Evolutionary conservation across 169 alveolate species (phyloP), one percentile per base, ranked within the genome.

Genomic region (Sarcocystis neurona): DNA sequence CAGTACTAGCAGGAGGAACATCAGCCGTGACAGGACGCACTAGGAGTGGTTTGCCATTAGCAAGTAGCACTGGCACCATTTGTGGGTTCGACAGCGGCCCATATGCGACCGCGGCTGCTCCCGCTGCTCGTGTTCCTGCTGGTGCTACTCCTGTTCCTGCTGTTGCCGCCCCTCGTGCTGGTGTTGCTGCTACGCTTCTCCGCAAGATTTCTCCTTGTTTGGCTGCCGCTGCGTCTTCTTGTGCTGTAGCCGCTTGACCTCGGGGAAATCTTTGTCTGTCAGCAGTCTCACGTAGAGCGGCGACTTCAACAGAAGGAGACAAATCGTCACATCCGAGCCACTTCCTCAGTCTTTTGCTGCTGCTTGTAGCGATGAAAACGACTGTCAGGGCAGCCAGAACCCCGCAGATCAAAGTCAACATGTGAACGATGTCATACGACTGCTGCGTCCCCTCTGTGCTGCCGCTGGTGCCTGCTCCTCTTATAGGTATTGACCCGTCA

Each of bases 291-390:
- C n/a, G n/a, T n/a, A n/a, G n/a, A n/a, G n/a, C n/a, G n/a, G n/a
- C n/a, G n/a, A n/a, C n/a, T n/a, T n/a, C n/a, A n/a, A n/a, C n/a
- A n/a, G n/a, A 23, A 53, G 66, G 66, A 5, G 82, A 2, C n/a
- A 27, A 48, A 1, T 72, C 58, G 20, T 56, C 56, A 10, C 37
- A 48, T 39, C 58, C 82, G 18, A 72, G 82, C 82, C 37, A 20
- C 58, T 0, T 6, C 34, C 82, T 48, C 8, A 72, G 58, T 39
- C 43, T 72, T n/a, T 72, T 72, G 82, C 46, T 72, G 34, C 82
- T 39, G 5, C 50, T 56, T 0, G 41, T 72, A 39, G 34, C 23
- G 56, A 72, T 8, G 34, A 39, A 4, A 0, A 72, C 58, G 56
- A 18, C 8, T 18, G 82, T 37, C 37, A 72, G 56, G n/a, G 58